phyloP scores from a whole-genome alignment of 257 asterid species.

The Plantago ovata region DNA sequence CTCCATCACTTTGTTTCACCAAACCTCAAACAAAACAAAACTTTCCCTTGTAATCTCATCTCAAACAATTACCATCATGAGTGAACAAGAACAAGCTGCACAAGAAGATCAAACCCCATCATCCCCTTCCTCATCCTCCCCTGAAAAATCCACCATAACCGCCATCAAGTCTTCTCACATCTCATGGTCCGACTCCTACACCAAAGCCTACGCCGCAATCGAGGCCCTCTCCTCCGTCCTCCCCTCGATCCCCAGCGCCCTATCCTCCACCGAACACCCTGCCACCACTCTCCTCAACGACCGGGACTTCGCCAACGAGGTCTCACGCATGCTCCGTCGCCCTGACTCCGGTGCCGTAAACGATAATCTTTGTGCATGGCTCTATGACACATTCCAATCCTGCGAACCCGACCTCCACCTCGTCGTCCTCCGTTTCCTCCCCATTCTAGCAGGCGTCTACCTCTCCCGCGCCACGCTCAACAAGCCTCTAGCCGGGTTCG shows the following conservation, averaged over 20 bases:
- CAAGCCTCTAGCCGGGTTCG: constrained; percentile 81
- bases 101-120: not conserved
- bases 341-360: constrained; percentile 81
- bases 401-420: constrained; percentile 65
- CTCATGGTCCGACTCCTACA: constrained; percentile 70
- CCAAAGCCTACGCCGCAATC: constrained; percentile 56
- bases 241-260: constrained; percentile 41
- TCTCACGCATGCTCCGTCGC: constrained; percentile 61
- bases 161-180: constrained; percentile 42
- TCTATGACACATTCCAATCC: constrained; percentile 90
- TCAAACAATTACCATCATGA: not conserved
- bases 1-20: not conserved
- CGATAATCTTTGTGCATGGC: constrained; percentile 88
- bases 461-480: constrained; percentile 66
- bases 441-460: constrained; percentile 68
- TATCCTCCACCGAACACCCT: constrained; percentile 62
- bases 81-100: constrained; percentile 11
- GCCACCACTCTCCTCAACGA: constrained; percentile 67
- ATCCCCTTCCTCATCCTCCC: constrained; percentile 13
- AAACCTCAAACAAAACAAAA: not conserved
- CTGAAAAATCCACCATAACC: constrained; percentile 17
- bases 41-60: constrained; percentile 7
- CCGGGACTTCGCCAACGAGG: constrained; percentile 40
- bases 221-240: constrained; percentile 60
- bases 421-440: constrained; percentile 78